Base-by-base conservation (phyloP, 169 alveolate genomes). In the Plasmodium falciparum region DNA sequence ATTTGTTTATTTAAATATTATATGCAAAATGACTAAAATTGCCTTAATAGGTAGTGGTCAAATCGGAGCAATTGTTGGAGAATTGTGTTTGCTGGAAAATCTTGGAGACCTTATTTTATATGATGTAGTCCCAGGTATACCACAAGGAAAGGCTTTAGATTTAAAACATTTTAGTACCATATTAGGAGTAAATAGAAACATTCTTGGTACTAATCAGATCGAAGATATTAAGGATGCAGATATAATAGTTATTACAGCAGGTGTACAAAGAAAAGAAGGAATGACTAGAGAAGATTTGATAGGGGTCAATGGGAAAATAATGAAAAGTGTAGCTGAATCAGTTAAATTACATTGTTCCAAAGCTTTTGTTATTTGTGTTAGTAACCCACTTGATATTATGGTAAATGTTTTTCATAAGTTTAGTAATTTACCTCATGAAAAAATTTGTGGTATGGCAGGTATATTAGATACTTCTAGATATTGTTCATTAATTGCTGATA, bases 321-420 rank as follows among this genome's bases (percentile, higher is more conserved):
- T 95, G 71, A 92, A 91, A 67, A 90, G 95, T 20, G 95, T 96
- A 15, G 97, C 95, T 43, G 98, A 96, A 90, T 94, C 95, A 62
- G 94, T 95, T 47, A 93, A 93, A 65, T 88, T 89, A 71, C 89
- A 93, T 75, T 91, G 96, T 12, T 97, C 98, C 12, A 83, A 95
- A 63, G 97, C 97, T 47, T 94, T 95, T 85, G 97, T 96, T 15
- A 93, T 96, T 2, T 93, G 96, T 90, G 95, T 96, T 73, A 95
- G 97, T 12, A 96, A 96, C 88, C 98, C 98, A 13, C 83, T 96
- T 72, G 98, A 96, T 74, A 95, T 95, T 50, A 93, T 96, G 97
- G 95, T 93, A 24, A 86, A 94, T 63, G 89, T 95, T 62, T 89
- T 94, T 63, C 76, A 62, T 24, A 93, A 96, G 80, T 92, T 90